A percentile compares a stretch with the other conserved stretches of the same genome.
These are phyloP conservation scores for Saraca asoca DNA, from an alignment of 331 rosid genomes.

Conservation along the genomic window DNA sequence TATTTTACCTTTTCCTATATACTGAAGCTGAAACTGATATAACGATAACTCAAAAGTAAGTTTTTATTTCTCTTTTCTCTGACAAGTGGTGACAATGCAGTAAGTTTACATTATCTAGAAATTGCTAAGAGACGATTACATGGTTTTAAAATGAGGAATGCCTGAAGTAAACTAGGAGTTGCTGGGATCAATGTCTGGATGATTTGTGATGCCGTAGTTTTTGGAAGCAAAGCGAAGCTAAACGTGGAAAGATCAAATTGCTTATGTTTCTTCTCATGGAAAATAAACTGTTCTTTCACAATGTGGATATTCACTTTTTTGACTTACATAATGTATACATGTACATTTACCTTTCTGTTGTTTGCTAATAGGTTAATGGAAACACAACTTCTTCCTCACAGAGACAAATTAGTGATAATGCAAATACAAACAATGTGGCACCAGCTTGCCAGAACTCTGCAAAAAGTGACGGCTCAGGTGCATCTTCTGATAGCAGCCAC, in stretches of 20 bases:
- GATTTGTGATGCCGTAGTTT: background rate
- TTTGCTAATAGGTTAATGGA: constrained; percentile 55
- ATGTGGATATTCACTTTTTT: background rate
- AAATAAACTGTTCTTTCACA: background rate
- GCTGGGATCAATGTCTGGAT: background rate
- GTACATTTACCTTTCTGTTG: constrained; percentile 27
- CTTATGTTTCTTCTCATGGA: background rate
- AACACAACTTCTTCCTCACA: constrained; percentile 44
- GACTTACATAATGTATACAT: constrained; percentile 26
- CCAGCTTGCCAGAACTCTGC: constrained; percentile 42
- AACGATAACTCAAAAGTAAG: background rate
- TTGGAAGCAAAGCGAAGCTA: too few species aligned
- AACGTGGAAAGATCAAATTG: background rate
- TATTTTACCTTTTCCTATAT: constrained; percentile 8
- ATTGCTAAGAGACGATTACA: background rate
- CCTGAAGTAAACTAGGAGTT: background rate
- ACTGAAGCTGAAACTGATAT: background rate
- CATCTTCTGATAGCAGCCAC: constrained; percentile 52
- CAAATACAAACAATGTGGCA: constrained; percentile 40
- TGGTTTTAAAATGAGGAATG: background rate
- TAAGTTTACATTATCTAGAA: background rate
- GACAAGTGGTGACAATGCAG: background rate
- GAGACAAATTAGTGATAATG: constrained; percentile 47
- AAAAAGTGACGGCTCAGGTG: constrained; percentile 45
- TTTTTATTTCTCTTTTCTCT: background rate